These are phyloP conservation scores for Pelargonium myrrhifolium DNA, from an alignment of 441 rosid genomes.

Conservation along the genomic window DNA sequence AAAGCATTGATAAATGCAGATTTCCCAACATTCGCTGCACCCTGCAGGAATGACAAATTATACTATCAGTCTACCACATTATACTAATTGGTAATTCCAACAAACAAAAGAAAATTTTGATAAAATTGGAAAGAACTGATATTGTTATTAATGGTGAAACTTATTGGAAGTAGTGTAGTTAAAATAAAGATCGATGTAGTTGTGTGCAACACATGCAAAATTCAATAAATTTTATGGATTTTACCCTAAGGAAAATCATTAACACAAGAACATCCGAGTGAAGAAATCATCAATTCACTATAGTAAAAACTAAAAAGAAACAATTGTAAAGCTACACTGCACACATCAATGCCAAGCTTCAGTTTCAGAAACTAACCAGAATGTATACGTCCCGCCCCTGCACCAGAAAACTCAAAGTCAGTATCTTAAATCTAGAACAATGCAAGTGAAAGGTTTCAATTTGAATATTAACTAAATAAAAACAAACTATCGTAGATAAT, in stretches of 20 bases:
- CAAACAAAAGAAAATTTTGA: too few relatives aligned
- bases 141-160: too few relatives aligned
- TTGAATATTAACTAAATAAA: neutral
- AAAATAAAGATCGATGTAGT: too few relatives aligned
- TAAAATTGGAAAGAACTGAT: too few relatives aligned
- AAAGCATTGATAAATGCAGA: conserved; percentile 91
- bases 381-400: conserved; percentile 97
- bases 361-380: conserved; percentile 60
- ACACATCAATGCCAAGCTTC: conserved; percentile 19
- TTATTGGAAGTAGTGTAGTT: too few relatives aligned
- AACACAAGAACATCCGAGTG: neutral
- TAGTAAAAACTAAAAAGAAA: neutral
- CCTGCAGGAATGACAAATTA: conserved; percentile 39
- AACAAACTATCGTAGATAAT: too few relatives aligned
- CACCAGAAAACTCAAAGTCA: conserved; percentile 29
- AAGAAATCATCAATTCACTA: neutral
- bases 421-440: conserved; percentile 16
- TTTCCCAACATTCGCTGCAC: conserved; percentile 96
- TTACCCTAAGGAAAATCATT: too few relatives aligned
- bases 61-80: neutral
- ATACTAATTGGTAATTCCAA: neutral
- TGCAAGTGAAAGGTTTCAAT: neutral
- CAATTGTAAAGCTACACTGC: conserved; percentile 8
- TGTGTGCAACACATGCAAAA: too few relatives aligned
- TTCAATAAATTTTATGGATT: too few relatives aligned